These are phyloP conservation scores for Cladosporium cucumerinum DNA, from an alignment of 2,329 filamentous ascomycete species.

Conservation along the genomic window DNA sequence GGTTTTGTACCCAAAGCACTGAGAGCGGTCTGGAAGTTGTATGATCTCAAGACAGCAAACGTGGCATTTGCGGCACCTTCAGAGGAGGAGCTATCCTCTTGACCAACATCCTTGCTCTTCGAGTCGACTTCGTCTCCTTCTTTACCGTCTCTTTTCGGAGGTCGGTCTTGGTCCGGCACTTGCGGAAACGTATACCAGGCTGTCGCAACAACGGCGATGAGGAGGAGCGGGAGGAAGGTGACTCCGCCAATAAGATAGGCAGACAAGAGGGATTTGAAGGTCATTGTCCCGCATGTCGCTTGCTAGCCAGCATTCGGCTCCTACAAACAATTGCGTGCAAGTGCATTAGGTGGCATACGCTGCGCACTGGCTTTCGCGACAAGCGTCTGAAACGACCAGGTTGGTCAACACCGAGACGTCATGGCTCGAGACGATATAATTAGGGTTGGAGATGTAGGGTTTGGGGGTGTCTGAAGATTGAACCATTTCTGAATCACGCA, in stretches of 20 bases:
- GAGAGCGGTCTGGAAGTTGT: conserved; percentile 32
- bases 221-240: conserved; percentile 75
- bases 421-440: background rate
- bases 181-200: conserved; percentile 61
- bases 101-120: conserved; percentile 16
- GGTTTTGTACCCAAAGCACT: conserved; percentile 27
- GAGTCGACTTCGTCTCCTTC: background rate
- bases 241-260: conserved; percentile 83
- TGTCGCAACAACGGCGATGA: conserved; percentile 60
- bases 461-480: background rate
- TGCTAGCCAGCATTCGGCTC: conserved; percentile 2
- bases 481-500: background rate
- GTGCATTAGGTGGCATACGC: background rate
- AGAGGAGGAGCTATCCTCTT: conserved; percentile 13
- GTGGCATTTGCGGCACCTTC: conserved; percentile 30
- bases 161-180: background rate
- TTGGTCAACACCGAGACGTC: conserved; percentile 2
- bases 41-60: conserved; percentile 33
- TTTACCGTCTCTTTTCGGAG: conserved; percentile 13
- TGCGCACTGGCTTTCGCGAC: background rate
- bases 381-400: background rate
- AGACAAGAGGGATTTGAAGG: conserved; percentile 58
- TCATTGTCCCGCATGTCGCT: conserved; percentile 27
- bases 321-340: background rate
- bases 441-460: background rate